A percentile compares a stretch with the other conserved stretches of the same genome.
These are phyloP conservation scores for Chytriomyces sp. DNA, from an alignment of 192 early-diverging fungal species.

Conservation along the genomic window DNA sequence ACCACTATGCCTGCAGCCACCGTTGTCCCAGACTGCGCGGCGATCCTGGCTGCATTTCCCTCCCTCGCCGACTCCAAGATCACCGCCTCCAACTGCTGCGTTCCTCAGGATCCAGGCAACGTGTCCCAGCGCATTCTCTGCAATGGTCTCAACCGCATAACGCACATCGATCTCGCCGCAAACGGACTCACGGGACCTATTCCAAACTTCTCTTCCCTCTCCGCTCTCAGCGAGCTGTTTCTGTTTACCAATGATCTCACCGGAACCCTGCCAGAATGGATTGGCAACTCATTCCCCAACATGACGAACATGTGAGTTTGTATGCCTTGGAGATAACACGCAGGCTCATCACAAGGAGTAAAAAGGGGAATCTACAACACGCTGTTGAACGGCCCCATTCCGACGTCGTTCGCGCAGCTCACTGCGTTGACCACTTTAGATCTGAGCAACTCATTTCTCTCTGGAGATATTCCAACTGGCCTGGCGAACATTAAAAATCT, in stretches of 20 bases:
- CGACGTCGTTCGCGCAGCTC: not conserved
- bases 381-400: not conserved
- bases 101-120: not conserved
- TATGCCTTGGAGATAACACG: not conserved
- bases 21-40: not conserved
- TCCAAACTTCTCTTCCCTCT: not conserved
- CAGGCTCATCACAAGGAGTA: no score
- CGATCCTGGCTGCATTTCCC: slow-evolving; percentile 36
- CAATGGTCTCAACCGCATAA: not conserved
- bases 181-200: not conserved
- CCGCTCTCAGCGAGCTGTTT: not conserved
- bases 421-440: not conserved
- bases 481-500: not conserved
- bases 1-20: no score
- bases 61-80: not conserved
- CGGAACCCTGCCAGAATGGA: not conserved
- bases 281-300: not conserved
- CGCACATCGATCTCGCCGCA: not conserved
- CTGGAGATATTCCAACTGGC: not conserved
- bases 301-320: not conserved
- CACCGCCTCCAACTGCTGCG: slow-evolving; percentile 1
- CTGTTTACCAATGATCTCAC: not conserved
- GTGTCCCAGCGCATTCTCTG: not conserved
- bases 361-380: slow-evolving; percentile 2
- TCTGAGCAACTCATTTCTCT: not conserved